A percentile compares a stretch with the other conserved stretches of the same genome.
Evolutionary conservation across 1,139 yeast species (phyloP).

Genomic region (Taphrina deformans): DNA sequence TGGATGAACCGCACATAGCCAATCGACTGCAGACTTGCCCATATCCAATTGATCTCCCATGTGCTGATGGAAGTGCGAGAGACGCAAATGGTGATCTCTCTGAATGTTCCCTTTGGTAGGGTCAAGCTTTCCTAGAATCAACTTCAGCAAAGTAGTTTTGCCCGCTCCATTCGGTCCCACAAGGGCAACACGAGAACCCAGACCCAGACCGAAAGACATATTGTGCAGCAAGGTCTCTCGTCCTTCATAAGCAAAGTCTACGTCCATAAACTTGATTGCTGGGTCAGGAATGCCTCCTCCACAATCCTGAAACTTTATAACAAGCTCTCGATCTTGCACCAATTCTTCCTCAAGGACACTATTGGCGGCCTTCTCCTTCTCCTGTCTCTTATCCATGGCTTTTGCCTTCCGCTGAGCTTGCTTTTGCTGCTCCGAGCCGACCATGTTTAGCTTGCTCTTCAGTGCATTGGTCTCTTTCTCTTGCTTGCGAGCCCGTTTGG

Average conservation of each 20-base stretch:
- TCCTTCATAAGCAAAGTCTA: constrained; percentile 79
- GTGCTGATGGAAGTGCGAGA: constrained; percentile 98
- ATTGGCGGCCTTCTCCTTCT: constrained; percentile 74
- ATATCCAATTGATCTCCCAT: constrained; percentile 97
- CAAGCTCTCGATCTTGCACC: constrained; percentile 86
- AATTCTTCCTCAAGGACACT: constrained; percentile 74
- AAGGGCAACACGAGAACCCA: constrained; percentile 97
- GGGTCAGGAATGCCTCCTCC: constrained; percentile 95
- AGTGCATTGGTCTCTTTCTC: constrained; percentile 98
- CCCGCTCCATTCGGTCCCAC: constrained; percentile 99
- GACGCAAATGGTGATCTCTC: constrained; percentile 93
- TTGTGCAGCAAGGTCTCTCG: constrained; percentile 69
- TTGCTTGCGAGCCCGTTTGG: constrained; percentile 94
- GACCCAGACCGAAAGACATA: constrained; percentile 96
- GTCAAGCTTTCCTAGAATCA: constrained; percentile 90
- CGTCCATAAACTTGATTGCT: constrained; percentile 89
- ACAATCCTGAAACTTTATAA: constrained; percentile 91
- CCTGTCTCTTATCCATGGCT: constrained; percentile 94
- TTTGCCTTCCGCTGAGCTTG: constrained; percentile 99
- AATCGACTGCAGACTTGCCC: constrained; percentile 91
- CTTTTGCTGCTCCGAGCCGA: constrained; percentile 98
- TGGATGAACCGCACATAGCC: constrained; percentile 87
- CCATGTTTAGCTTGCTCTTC: constrained; percentile 97
- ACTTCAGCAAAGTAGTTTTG: constrained; percentile 89
- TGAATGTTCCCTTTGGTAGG: constrained; percentile 95